Percentiles rank a stretch among this genome's conserved stretches.
These are phyloP conservation scores for Drosera capensis DNA, from an alignment of 148 eudicot genomes.

Conservation along the genomic window DNA sequence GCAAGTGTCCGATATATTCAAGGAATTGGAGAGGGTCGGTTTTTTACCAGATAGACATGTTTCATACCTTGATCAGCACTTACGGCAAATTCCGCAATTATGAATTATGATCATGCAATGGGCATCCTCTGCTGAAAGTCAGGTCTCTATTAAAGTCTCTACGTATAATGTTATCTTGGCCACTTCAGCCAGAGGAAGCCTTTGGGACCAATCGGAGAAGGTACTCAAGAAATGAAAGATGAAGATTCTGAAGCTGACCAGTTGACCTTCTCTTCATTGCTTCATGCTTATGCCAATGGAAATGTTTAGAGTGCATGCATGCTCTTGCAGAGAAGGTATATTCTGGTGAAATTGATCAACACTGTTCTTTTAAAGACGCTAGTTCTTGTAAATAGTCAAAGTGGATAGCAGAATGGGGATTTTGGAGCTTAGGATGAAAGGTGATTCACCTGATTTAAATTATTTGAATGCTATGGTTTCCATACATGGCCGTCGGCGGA, in stretches of 20 bases:
- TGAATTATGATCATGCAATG: conserved; percentile 55
- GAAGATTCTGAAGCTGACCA: conserved; percentile 59
- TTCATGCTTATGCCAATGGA: conserved; percentile 90
- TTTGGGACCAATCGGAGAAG: conserved; percentile 84
- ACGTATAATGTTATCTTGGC: conserved; percentile 81
- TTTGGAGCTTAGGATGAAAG: conserved; percentile 44
- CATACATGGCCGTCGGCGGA: conserved; percentile 64
- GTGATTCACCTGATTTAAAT: conserved; percentile 45
- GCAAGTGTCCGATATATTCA: conserved; percentile 54
- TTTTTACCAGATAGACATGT: conserved; percentile 87
- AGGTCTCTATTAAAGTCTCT: conserved; percentile 75
- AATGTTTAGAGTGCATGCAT: conserved; percentile 40
- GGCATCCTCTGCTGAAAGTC: conserved; percentile 59
- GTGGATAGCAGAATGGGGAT: conserved; percentile 68
- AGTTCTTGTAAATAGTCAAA: conserved; percentile 73
- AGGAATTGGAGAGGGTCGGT: conserved; percentile 80
- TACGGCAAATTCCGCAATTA: conserved; percentile 72
- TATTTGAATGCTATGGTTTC: conserved; percentile 77
- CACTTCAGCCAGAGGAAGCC: conserved; percentile 77
- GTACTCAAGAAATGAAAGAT: conserved; percentile 55
- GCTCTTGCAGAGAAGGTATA: conserved; percentile 55
- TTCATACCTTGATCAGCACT: conserved; percentile 74
- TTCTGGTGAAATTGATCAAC: conserved; percentile 43
- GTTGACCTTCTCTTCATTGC: conserved; percentile 59
- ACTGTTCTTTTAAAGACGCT: conserved; percentile 59